These are phyloP conservation scores for Remersonia thermophila DNA, from an alignment of 2,329 filamentous ascomycete genomes.

Conservation along the genomic window DNA sequence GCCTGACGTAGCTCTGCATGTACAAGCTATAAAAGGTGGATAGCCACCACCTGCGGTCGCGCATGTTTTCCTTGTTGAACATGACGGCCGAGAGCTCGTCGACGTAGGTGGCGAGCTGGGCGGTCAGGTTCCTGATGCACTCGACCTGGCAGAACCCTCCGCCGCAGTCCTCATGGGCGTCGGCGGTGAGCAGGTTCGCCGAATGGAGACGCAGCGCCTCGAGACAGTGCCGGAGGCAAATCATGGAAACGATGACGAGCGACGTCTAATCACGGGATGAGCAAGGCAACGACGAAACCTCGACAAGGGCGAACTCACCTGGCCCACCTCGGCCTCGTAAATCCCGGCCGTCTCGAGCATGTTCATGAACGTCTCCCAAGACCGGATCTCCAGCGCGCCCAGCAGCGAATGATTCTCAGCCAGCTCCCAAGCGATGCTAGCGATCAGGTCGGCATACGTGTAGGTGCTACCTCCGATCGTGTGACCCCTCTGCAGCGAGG, in stretches of 20 bases:
- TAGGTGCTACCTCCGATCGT: conserved; percentile 9
- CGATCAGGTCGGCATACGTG: conserved; percentile 21
- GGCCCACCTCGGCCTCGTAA: conserved; percentile 21
- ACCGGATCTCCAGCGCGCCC: conserved; percentile 19
- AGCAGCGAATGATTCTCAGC: conserved; percentile 18
- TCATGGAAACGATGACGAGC: conserved; percentile 19
- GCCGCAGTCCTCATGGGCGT: conserved; percentile 17
- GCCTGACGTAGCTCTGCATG: conserved; percentile 22
- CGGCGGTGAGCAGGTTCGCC: conserved; percentile 14
- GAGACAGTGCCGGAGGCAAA: conserved; percentile 20
- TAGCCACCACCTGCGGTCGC: conserved; percentile 22
- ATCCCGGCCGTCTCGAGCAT: conserved; percentile 20
- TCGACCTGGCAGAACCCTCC: conserved; percentile 19
- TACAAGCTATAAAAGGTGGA: conserved; percentile 23
- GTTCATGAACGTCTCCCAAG: conserved; percentile 18
- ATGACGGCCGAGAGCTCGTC: conserved; percentile 22
- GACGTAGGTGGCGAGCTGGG: conserved; percentile 18
- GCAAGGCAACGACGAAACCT: background rate
- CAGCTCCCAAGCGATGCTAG: conserved; percentile 22
- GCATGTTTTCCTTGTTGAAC: conserved; percentile 23
- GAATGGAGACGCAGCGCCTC: conserved; percentile 19
- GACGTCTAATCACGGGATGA: conserved; percentile 14
- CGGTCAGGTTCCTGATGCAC: conserved; percentile 18
- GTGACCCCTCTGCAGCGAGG: conserved; percentile 14
- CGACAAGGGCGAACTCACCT: conserved; percentile 7